Conservation (phyloP, 306 rosid genomes). For the Cicer bijugum region DNA sequence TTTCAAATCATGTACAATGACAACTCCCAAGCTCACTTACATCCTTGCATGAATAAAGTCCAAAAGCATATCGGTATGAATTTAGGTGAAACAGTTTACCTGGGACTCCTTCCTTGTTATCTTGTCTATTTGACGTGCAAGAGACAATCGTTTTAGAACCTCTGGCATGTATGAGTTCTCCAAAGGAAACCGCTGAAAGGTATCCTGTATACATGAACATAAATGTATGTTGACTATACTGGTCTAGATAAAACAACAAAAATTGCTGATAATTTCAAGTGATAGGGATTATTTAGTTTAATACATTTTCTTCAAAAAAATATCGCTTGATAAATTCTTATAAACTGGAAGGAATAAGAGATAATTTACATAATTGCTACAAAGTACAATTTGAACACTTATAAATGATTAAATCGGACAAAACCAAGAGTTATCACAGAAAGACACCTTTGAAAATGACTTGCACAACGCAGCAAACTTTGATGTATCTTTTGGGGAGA, state of each 20-base stretch:
- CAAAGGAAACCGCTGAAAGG: constrained; percentile 78
- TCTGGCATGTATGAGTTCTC: constrained; percentile 90
- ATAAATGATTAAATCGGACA: constrained; percentile 9
- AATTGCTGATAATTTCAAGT: constrained; percentile 35
- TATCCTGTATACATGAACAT: constrained; percentile 54
- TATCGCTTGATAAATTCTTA: constrained; percentile 26
- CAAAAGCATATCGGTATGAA: constrained; percentile 23
- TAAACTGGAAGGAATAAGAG: background rate
- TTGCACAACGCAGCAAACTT: constrained; percentile 88
- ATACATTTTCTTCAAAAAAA: constrained; percentile 10
- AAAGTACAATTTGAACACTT: constrained; percentile 1
- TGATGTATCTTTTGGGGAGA: constrained; percentile 78
- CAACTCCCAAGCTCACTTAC: constrained; percentile 1
- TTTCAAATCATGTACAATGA: constrained; percentile 34
- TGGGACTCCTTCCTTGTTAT: constrained; percentile 78
- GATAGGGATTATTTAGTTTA: constrained; percentile 11
- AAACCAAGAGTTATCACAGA: background rate
- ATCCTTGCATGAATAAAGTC: constrained; percentile 30
- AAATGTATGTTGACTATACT: constrained; percentile 20
- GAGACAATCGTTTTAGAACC: constrained; percentile 78
- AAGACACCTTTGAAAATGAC: constrained; percentile 85
- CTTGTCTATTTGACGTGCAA: constrained; percentile 91
- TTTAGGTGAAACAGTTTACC: constrained; percentile 57
- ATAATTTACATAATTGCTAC: constrained; percentile 27
- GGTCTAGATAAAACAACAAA: constrained; percentile 38